phyloP scores from a whole-genome alignment of 2,329 filamentous ascomycete genomes.

The Pseudogymnoascus sp. region DNA sequence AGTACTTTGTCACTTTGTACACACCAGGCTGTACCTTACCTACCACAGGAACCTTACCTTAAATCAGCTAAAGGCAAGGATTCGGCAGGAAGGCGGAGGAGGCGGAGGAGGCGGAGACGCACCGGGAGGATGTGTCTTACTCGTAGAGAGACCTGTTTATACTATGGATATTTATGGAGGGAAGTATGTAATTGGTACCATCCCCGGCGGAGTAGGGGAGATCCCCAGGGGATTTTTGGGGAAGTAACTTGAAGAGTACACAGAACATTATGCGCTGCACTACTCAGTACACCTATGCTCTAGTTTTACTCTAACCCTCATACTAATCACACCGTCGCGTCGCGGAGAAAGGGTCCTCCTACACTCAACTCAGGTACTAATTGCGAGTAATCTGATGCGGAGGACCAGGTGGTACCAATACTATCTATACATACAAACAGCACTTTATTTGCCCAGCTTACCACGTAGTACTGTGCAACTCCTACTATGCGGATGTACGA shows the following conservation, averaged over 20 bases:
- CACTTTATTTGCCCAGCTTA: too few relatives aligned
- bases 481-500: not conserved
- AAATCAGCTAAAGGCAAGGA: not conserved
- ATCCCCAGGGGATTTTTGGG: not conserved
- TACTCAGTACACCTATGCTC: not conserved
- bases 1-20: conserved; percentile 7
- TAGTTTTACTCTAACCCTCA: not conserved
- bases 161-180: not conserved
- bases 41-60: conserved; percentile 6
- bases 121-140: not conserved
- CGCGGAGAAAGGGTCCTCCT: not conserved
- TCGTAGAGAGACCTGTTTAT: not conserved
- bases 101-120: not conserved
- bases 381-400: not conserved
- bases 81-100: not conserved
- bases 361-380: not conserved
- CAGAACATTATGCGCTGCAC: not conserved
- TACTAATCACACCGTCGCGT: not conserved
- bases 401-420: not conserved
- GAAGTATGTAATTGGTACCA: not conserved
- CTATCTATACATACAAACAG: too few relatives aligned
- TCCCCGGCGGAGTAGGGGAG: not conserved
- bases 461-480: not conserved
- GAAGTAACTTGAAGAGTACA: not conserved
- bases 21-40: not conserved